Evolutionary conservation across 1,284 basidiomycete genomes (phyloP), one percentile per base, ranked within the genome.

Genomic region (Phellopilus nigrolimitatus): DNA sequence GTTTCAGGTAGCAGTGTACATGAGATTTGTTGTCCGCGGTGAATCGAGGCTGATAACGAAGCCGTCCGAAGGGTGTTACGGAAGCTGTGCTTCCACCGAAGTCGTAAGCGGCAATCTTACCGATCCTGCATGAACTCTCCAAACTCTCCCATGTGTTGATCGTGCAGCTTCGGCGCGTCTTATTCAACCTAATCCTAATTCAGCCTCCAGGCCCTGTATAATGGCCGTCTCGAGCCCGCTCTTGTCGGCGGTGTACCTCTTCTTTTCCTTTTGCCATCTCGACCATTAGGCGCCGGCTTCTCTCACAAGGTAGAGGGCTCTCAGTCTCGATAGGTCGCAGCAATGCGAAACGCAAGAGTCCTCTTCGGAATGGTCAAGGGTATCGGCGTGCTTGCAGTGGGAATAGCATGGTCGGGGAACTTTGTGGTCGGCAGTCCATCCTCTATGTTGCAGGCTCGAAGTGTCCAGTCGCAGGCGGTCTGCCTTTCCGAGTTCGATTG

Each of bases 401-500:
- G n/a, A 33, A 3, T 33, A 7, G 10, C n/a, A n/a, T n/a, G 10
- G 31, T n/a, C n/a, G 31, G 31, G 10, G 6, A 33, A n/a, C 31
- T 33, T 12, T n/a, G 31, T n/a, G 31, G 31, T 33, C 31, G 31
- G 10, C 6, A 33, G 6, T 33, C 31, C 6, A n/a, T 6, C 31
- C n/a, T 9, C 10, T 33, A n/a, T 33, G 31, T 9, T 33, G n/a
- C 31, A 7, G 31, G n/a, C 2, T 9, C 3, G n/a, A 12, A n/a
- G 31, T n/a, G 31, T 33, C 10, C 31, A 33, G 31, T 33, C 31
- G 6, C 25, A 33, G 19, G 44, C 44, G 3, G 17, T 34, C 15
- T 53, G 51, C 31, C 25, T 47, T 6, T 4, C 3, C n/a, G 21
- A 40, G 2, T 53, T 53, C 44, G 15, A 36, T 6, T 53, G 51